Evolutionary conservation across 352 stramenopile species (phyloP), one percentile per base, ranked within the genome.

Genomic region (Globisporangium nodosum): DNA sequence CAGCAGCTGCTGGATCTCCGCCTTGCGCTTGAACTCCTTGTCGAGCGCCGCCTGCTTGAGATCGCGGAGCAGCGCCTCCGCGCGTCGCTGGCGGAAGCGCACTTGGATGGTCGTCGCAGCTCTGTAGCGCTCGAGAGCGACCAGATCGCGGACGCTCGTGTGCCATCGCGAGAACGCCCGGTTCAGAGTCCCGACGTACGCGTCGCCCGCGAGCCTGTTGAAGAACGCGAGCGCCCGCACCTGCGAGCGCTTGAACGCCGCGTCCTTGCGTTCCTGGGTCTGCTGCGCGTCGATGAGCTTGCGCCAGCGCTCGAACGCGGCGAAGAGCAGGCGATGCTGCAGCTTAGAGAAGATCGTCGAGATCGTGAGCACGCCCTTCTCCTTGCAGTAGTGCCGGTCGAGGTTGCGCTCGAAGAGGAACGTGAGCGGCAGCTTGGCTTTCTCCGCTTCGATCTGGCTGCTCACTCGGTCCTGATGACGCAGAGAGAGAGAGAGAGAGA

Each of bases 371-470:
- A 90, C 52, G 27, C 78, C 71, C 47, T 87, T 72, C 49, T 85
- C 60, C 24, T 68, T 70, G 49, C 78, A 87, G 60, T 90, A 88
- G 3, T 64, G 70, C 8, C 70, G 68, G 37, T 84, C 70, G 20
- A 92, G 58, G 21, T 86, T 84, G 52, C 74, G 78, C 49, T 90
- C 80, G 35, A 92, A 92, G 52, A 92, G 73, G 52, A 90, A 90
- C 15, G 73, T 71, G 15, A 92, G 63, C 18, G 82, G 82, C 12
- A 92, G 52, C 16, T 69, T 74, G 20, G 80, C 68, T 20, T 88
- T 83, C 40, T 88, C 73, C 0, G 54, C 60, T 8, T 81, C 68
- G 24, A 92, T 89, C 13, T 71, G 66, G 5, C 54, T 54, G 37
- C 57, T 61, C 1, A 88, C 63, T 15, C 46, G 67, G 16, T 72